These are phyloP conservation scores for Rhizomucor pusillus DNA, from an alignment of 371 early-diverging fungal species.

Conservation along the genomic window DNA sequence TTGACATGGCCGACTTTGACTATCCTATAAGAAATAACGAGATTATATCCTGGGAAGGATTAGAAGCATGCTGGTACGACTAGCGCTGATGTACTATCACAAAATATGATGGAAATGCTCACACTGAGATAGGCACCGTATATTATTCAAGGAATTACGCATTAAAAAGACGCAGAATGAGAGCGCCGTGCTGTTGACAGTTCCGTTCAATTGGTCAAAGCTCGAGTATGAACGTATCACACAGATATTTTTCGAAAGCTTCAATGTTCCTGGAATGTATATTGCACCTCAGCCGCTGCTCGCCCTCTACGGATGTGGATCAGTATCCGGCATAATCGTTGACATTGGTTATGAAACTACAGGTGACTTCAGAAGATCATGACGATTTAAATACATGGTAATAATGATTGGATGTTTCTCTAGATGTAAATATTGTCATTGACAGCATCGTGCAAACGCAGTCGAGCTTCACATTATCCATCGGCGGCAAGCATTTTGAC, in stretches of 20 bases:
- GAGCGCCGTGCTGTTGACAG: constrained; percentile 71
- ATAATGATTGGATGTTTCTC: not conserved
- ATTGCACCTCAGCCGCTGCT: constrained; percentile 82
- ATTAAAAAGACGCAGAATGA: constrained; percentile 77
- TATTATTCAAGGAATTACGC: constrained; percentile 73
- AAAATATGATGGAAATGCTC: not conserved
- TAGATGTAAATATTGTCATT: constrained; percentile 71
- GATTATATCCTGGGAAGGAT: constrained; percentile 75
- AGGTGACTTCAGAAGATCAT: constrained; percentile 42
- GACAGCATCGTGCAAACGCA: constrained; percentile 64
- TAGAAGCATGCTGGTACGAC: constrained; percentile 67
- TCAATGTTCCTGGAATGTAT: constrained; percentile 86
- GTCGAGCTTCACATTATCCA: constrained; percentile 57
- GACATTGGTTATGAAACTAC: constrained; percentile 85
- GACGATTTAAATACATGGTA: too few relatives aligned
- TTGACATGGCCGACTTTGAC: constrained; percentile 37
- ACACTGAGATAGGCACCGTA: constrained; percentile 53
- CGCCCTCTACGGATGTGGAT: constrained; percentile 78
- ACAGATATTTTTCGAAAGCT: constrained; percentile 87
- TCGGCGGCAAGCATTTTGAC: constrained; percentile 73
- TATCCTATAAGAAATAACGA: constrained; percentile 61
- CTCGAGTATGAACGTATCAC: constrained; percentile 78
- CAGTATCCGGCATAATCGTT: constrained; percentile 80
- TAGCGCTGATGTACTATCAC: constrained; percentile 3
- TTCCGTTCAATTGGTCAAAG: constrained; percentile 83